Base-by-base conservation (phyloP, 192 early-diverging fungal species). In the Paraglomus occultum region DNA sequence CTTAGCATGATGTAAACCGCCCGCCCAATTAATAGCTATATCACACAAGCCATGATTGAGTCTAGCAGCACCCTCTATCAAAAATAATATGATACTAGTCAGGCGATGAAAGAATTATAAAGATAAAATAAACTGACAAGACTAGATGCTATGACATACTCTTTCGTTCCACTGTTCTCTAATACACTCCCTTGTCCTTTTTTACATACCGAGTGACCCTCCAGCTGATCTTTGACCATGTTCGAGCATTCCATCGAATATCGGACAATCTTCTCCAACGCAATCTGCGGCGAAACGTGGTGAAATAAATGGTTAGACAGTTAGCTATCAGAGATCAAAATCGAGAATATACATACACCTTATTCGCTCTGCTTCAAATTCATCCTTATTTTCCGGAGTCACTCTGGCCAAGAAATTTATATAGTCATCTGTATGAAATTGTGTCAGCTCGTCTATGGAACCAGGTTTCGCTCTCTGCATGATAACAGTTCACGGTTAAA, bases 1-100 rank as follows among this genome's bases (percentile, higher is more conserved):
- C 77, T 97, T 99, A 20, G 96, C 96, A 72, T 99, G 96, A 77
- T 99, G 96, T 54, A 99, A 77, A 3, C 95, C 95, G 63, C 95
- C 95, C 0, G 91, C 85, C 95, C 95, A 98, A 77, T 98, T 98
- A 70, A 97, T 86, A 6, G 94, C 94, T 75, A 97, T 90, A 74
- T 97, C 94, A 31, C 89, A 83, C 11, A 88, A 79, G 38, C 93
- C 92, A 18, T 87, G 80, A 60, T 88, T 91, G 58, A 99, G 79
- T 64, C 94, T 86, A 52, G 91, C 87, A 9, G 94, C 95, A 8
- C 88, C 95, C 71, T 93, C 85, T 88, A 69, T 72, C 59, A 38
- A 2, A 15, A 51, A 38, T 31, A 40, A 39, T 8, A 38, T 14
- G 51, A 48, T 47, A 71, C 12, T 9, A 62, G 6, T 51, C n/a